Base-by-base conservation (phyloP, 768 basidiomycete genomes). In the Hypholoma sublateritium region DNA sequence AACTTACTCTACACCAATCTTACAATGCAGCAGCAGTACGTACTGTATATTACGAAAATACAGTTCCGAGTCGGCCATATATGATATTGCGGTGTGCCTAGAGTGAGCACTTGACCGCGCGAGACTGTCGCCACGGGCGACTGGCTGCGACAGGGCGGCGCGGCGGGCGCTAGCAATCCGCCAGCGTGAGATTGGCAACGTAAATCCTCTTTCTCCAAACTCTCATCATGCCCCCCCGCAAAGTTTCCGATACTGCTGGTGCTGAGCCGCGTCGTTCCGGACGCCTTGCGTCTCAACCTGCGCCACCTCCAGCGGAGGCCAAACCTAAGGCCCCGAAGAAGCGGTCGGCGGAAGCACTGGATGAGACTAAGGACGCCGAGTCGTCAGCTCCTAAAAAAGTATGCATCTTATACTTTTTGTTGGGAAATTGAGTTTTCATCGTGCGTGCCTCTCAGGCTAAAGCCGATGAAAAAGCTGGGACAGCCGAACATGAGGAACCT, bases 211-310 rank as follows among this genome's bases (percentile, higher is more conserved):
- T 34, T 25, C 50, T 59, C 11, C 47, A 45, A 52, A 58, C 60
- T 24, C 50, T 60, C 58, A 61, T 52, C 53, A 68, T 68, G 64
- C 25, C 65, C 35, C 73, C 75, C 56, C 70, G 72, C 41, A 76
- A 77, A 63, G 60, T 64, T 36, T 64, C 76, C 53, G 69, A 70
- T 5, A 55, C 65, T 42, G 57, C 69, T 55, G 69, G 70, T 47
- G 59, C 71, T 34, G 71, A 73, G 42, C 74, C 79, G 42, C 79
- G 85, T 58, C 76, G 86, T 55, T 88, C 86, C 4, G 76, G 77
- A 14, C 72, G 86, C 50, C 79, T 87, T 55, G 80, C 83, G 3
- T 68, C 79, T 5, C 77, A 79, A 57, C 77, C 79, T 35, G 76
- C 73, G 54, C 67, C 70, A n/a, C 70, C 74, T 21, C 53, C 64